These are phyloP conservation scores for Ogataea minuta DNA, from an alignment of 805 yeast species.

Conservation along the genomic window DNA sequence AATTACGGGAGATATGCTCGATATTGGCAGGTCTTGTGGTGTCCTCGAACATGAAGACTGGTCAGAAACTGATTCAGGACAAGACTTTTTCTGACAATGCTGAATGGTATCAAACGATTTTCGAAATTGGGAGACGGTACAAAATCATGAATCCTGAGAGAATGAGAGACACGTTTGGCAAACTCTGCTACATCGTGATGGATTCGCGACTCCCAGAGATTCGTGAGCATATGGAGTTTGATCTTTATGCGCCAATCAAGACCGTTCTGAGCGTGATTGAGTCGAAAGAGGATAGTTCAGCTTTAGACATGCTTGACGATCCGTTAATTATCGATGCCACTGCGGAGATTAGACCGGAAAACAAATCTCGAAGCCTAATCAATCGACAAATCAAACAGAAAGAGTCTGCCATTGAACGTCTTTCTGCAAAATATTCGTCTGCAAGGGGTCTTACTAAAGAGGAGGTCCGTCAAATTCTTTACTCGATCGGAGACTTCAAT, in stretches of 20 bases:
- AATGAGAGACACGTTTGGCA: constrained; percentile 77
- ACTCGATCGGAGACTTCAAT: constrained; percentile 78
- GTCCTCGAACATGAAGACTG: constrained; percentile 70
- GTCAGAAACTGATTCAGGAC: constrained; percentile 60
- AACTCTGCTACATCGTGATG: constrained; percentile 81
- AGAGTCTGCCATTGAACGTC: constrained; percentile 63
- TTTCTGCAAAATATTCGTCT: constrained; percentile 49
- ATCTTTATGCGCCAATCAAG: constrained; percentile 66
- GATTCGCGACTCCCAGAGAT: constrained; percentile 75
- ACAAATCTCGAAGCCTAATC: constrained; percentile 51
- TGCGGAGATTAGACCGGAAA: constrained; percentile 60
- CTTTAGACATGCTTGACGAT: constrained; percentile 52
- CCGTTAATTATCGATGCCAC: constrained; percentile 61
- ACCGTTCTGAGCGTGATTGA: constrained; percentile 54
- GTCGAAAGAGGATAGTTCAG: constrained; percentile 37
- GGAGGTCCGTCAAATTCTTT: constrained; percentile 66
- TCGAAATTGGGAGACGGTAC: constrained; percentile 78
- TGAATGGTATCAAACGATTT: constrained; percentile 66
- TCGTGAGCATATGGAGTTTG: constrained; percentile 69
- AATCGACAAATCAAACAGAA: constrained; percentile 61
- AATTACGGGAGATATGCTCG: constrained; percentile 73
- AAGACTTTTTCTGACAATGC: constrained; percentile 69
- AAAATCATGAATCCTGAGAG: constrained; percentile 83
- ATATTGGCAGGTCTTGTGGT: constrained; percentile 76
- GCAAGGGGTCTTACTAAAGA: constrained; percentile 47